Evolutionary conservation across 2,329 filamentous ascomycete genomes (phyloP).

Genomic region (Sarocladium kiliense): DNA sequence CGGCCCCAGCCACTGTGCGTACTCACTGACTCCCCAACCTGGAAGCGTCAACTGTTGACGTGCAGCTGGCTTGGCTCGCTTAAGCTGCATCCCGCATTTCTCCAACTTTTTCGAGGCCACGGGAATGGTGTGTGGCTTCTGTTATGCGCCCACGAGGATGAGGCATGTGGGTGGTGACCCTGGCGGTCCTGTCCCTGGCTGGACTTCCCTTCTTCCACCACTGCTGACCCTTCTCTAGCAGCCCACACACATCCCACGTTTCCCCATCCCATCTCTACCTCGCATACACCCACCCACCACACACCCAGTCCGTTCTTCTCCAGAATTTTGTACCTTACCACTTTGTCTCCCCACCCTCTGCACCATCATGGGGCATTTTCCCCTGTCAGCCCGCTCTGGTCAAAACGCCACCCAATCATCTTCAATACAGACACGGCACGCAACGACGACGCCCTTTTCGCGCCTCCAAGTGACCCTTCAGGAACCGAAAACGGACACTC

Average conservation of each 20-base stretch:
- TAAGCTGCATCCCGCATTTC: conserved; percentile 9
- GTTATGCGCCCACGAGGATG: background rate
- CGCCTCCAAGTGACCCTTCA: background rate
- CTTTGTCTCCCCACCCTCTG: background rate
- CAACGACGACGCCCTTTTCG: background rate
- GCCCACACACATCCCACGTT: background rate
- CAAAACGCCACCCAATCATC: background rate
- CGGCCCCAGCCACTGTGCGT: background rate
- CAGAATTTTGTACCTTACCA: conserved; percentile 4
- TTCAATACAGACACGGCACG: conserved; percentile 1
- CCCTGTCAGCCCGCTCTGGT: conserved; percentile 1
- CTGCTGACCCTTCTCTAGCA: background rate
- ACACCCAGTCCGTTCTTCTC: background rate
- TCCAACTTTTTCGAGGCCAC: background rate
- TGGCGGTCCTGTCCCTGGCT: background rate
- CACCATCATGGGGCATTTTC: conserved; percentile 1
- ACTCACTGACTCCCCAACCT: background rate
- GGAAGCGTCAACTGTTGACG: conserved; percentile 1
- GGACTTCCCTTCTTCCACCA: background rate
- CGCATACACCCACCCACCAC: background rate
- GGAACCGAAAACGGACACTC: background rate
- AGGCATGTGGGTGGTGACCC: background rate
- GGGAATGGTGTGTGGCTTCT: background rate
- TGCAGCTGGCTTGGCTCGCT: conserved; percentile 8
- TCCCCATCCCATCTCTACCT: background rate